phyloP scores from a whole-genome alignment of 768 basidiomycete genomes.

The Termitomyces sp. region DNA sequence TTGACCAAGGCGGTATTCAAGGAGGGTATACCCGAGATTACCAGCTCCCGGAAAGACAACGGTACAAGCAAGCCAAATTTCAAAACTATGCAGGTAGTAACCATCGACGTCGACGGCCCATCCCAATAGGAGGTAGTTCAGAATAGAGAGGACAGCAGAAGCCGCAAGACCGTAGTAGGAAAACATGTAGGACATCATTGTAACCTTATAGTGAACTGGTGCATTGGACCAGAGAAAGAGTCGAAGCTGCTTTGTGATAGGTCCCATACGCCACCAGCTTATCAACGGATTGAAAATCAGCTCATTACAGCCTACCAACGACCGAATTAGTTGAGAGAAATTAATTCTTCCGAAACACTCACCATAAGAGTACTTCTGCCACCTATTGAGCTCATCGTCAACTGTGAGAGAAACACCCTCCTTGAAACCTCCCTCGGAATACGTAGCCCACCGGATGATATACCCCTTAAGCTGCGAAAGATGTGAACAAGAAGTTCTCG shows the following conservation, averaged over 20 bases:
- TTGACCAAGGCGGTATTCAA: slow-evolving; percentile 63
- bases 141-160: slow-evolving; percentile 51
- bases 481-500: background rate
- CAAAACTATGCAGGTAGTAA: slow-evolving; percentile 66
- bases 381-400: slow-evolving; percentile 87
- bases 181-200: slow-evolving; percentile 71
- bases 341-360: slow-evolving; percentile 8
- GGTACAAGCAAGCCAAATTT: slow-evolving; percentile 70
- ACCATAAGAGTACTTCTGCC: slow-evolving; percentile 89
- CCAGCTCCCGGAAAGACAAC: slow-evolving; percentile 67
- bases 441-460: slow-evolving; percentile 82
- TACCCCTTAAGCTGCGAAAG: slow-evolving; percentile 48
- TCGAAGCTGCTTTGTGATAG: slow-evolving; percentile 77
- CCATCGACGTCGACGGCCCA: slow-evolving; percentile 58
- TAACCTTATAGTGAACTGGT: slow-evolving; percentile 80
- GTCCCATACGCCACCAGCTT: slow-evolving; percentile 73
- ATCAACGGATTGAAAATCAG: slow-evolving; percentile 82
- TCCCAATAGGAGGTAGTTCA: slow-evolving; percentile 71
- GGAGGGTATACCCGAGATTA: slow-evolving; percentile 61
- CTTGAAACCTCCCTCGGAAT: slow-evolving; percentile 81
- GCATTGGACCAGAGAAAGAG: slow-evolving; percentile 72
- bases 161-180: slow-evolving; percentile 62
- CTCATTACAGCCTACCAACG: slow-evolving; percentile 56
- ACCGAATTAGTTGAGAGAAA: background rate
- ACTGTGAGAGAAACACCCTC: slow-evolving; percentile 88